Percentiles rank a stretch among this genome's conserved stretches.
phyloP scores from a whole-genome alignment of 2,329 filamentous ascomycete species.

The Xylariales sp. region DNA sequence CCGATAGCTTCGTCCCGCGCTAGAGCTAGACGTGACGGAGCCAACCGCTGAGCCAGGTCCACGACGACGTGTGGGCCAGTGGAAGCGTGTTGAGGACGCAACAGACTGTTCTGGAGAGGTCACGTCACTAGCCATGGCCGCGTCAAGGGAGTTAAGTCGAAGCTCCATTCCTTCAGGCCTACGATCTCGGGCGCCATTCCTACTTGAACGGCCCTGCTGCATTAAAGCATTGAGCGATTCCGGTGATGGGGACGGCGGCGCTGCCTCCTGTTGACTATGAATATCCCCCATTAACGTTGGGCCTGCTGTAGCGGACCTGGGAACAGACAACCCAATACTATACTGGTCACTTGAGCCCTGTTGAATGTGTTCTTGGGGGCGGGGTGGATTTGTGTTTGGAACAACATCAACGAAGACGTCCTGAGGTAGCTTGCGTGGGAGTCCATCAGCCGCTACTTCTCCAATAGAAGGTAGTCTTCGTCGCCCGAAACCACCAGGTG shows the following conservation, averaged over 20 bases:
- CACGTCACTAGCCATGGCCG: constrained; percentile 62
- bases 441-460: constrained; percentile 64
- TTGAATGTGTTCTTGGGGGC: constrained; percentile 50
- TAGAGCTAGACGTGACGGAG: constrained; percentile 68
- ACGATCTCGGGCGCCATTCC: constrained; percentile 79
- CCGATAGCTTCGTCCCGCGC: constrained; percentile 61
- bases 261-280: constrained; percentile 59
- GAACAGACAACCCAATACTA: constrained; percentile 60
- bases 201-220: constrained; percentile 67
- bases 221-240: constrained; percentile 72
- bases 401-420: constrained; percentile 43
- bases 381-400: constrained; percentile 44
- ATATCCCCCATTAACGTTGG: constrained; percentile 71
- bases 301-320: constrained; percentile 75
- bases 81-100: constrained; percentile 64
- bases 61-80: constrained; percentile 66
- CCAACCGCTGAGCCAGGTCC: constrained; percentile 67
- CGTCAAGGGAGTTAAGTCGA: constrained; percentile 69
- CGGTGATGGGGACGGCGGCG: constrained; percentile 75
- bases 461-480: constrained; percentile 82
- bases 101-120: constrained; percentile 68
- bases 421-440: constrained; percentile 49
- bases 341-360: constrained; percentile 59
- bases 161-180: constrained; percentile 78
- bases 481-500: constrained; percentile 69